Percentiles rank a stretch among this genome's conserved stretches.
phyloP scores from a whole-genome alignment of 2,329 filamentous ascomycete species.

The Lasiodiplodia sp. region DNA sequence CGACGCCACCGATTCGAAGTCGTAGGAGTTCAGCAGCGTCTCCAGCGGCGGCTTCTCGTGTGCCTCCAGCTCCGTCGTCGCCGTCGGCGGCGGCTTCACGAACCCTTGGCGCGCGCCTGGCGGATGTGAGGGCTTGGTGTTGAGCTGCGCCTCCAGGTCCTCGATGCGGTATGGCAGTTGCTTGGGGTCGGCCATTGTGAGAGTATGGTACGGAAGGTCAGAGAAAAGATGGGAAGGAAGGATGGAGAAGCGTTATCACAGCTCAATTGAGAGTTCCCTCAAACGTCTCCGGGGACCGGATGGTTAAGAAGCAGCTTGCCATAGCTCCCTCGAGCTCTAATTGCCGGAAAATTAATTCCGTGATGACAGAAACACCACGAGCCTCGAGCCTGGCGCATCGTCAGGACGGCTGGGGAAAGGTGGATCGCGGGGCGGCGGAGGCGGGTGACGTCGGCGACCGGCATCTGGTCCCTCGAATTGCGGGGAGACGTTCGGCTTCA shows the following conservation, averaged over 20 bases:
- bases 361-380: constrained; percentile 8
- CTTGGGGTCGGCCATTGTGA: constrained; percentile 23
- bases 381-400: constrained; percentile 1
- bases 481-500: constrained; percentile 21
- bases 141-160: constrained; percentile 25
- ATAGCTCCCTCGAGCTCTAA: neutral
- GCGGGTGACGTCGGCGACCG: constrained; percentile 16
- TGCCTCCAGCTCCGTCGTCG: constrained; percentile 39
- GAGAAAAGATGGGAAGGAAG: neutral
- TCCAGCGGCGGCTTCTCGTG: constrained; percentile 54
- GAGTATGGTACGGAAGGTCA: neutral
- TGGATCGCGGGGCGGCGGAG: constrained; percentile 15
- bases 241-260: neutral
- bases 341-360: constrained; percentile 23
- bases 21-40: constrained; percentile 56
- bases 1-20: constrained; percentile 53
- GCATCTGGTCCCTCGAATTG: constrained; percentile 2
- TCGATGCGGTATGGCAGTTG: constrained; percentile 25
- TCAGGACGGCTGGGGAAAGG: constrained; percentile 5
- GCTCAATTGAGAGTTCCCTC: neutral
- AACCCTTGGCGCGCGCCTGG: constrained; percentile 33
- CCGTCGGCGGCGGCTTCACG: constrained; percentile 40
- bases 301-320: constrained; percentile 6
- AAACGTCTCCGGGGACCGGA: neutral
- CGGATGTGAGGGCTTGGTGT: constrained; percentile 33